Conservation (phyloP, 2,329 filamentous ascomycete species). For the Bipolaris bicolor region DNA sequence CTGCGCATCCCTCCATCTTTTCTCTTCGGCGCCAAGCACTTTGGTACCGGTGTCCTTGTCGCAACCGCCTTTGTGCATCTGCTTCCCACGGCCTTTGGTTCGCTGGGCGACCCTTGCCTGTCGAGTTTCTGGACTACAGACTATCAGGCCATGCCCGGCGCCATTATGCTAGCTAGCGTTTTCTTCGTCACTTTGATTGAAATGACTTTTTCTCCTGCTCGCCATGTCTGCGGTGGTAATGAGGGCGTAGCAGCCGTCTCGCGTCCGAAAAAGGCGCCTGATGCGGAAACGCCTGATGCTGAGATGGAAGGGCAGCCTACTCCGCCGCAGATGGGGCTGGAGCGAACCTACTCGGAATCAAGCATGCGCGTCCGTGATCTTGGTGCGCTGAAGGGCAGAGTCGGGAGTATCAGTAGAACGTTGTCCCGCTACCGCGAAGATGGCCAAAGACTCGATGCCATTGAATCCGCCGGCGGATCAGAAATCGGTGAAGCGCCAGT, state of each 20-base stretch:
- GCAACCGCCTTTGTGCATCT: constrained; percentile 83
- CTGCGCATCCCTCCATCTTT: constrained; percentile 65
- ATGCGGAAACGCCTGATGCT: constrained; percentile 3
- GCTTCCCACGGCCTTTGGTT: constrained; percentile 64
- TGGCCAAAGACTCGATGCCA: constrained; percentile 32
- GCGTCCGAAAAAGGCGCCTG: constrained; percentile 18
- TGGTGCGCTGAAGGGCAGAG: constrained; percentile 30
- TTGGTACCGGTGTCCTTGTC: constrained; percentile 77
- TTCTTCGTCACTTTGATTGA: constrained; percentile 67
- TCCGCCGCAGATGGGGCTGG: constrained; percentile 10
- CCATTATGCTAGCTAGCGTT: constrained; percentile 67
- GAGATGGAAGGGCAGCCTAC: constrained; percentile 9
- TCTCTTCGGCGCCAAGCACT: constrained; percentile 63
- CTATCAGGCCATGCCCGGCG: constrained; percentile 66
- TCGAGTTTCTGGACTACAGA: constrained; percentile 63
- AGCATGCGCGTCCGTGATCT: constrained; percentile 35
- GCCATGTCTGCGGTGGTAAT: constrained; percentile 63
- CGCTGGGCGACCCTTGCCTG: constrained; percentile 55
- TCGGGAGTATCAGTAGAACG: constrained; percentile 39
- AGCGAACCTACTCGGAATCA: constrained; percentile 29
- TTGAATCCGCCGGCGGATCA: constrained; percentile 52
- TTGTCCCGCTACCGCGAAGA: constrained; percentile 37
- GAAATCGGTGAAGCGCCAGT: constrained; percentile 52
- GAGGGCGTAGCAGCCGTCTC: constrained; percentile 40
- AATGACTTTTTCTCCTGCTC: constrained; percentile 64